A percentile compares a stretch with the other conserved stretches of the same genome.
These are phyloP conservation scores for cucumber (Cucumis sativus) DNA, from an alignment of 306 rosid species.

Conservation along the genomic window Cucumber_9930_V3 NC_026659.2:23852001-23852500, in stretches of 20 bases:
- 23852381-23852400: not conserved
- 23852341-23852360: not conserved
- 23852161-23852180: not conserved
- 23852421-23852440: not conserved
- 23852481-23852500: not conserved
- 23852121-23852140: not conserved
- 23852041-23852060: not conserved
- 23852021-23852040: not conserved
- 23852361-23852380: not conserved
- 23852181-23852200: not conserved
- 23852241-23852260: not conserved
- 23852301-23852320: not conserved
- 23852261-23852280: not conserved
- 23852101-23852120: too few species aligned
- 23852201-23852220: not conserved
- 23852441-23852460: not conserved
- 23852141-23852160: not conserved
- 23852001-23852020: too few species aligned
- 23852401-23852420: not conserved
- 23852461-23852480: not conserved
- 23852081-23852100: too few species aligned
- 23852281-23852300: not conserved
- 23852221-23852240: not conserved
- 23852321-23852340: conserved; percentile 5
- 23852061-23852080: not conserved